Base-by-base conservation (phyloP, 2,329 filamentous ascomycete species). In the Diaporthe eres region DNA sequence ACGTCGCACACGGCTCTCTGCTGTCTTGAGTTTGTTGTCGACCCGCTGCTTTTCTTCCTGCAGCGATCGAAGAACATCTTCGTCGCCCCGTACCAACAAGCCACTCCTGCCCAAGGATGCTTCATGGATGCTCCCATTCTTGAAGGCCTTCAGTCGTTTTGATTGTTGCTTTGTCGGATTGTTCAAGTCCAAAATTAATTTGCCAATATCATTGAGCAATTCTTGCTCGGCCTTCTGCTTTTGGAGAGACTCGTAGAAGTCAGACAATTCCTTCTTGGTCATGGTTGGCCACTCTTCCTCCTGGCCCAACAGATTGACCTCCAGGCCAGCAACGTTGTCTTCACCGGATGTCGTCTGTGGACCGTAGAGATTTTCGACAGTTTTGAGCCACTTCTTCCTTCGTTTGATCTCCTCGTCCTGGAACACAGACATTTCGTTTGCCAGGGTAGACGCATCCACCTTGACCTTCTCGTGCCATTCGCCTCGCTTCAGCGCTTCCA, bases 391-490 rank as follows among this genome's bases (percentile, higher is more conserved):
- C 81, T 94, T 97, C 80, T 94, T 94, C 61, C 97, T 91, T 71
- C 97, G 90, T 80, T 96, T 95, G 70, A 94, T 91, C 82, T 99
- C 97, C 83, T 98, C 97, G 77, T 98, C 96, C 81, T 97, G 95
- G 78, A 97, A 96, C 0, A 94, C 87, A 2, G 95, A 95, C 90
- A 98, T 95, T 82, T 98, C 96, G 82, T 98, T 97, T 37, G 95
- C 95, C 37, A 99, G 86, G 0, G 94, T 95, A 3, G 94, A 92
- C 0, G 96, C 97, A 80, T 98, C 97, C 3, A 91, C 90, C 82
- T 94, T 95, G 83, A 98, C 93, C 84, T 98, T 98, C 71, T 98
- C 95, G 17, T 91, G 92, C 96, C 97, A 99, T 84, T 98, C 96
- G 47, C 92, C 92, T 31, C 97, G 92, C 75, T 94, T 91, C 55